These are phyloP conservation scores for Neolentinus lepideus DNA, from an alignment of 1,284 basidiomycete genomes.

Conservation along the genomic window DNA sequence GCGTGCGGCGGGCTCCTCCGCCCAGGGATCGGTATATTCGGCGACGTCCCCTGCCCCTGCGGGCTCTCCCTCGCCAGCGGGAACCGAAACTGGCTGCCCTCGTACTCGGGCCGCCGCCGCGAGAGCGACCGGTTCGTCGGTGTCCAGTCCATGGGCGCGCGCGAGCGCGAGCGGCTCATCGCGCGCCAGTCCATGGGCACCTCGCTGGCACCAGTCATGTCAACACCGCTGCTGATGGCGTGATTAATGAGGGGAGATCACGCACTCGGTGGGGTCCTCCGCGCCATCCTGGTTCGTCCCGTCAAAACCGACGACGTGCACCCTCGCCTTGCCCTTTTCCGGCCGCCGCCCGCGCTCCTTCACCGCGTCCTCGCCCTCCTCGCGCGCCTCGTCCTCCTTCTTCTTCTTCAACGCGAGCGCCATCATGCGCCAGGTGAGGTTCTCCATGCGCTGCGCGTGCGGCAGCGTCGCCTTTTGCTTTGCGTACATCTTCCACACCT, in stretches of 20 bases:
- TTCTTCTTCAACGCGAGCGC: constrained; percentile 87
- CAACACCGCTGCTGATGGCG: constrained; percentile 9
- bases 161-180: constrained; percentile 86
- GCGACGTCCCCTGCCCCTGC: background rate
- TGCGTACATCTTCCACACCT: constrained; percentile 97
- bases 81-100: constrained; percentile 38
- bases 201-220: constrained; percentile 28
- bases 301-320: constrained; percentile 74
- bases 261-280: constrained; percentile 67
- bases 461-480: constrained; percentile 83
- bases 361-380: constrained; percentile 11
- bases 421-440: constrained; percentile 98
- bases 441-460: constrained; percentile 95
- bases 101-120: constrained; percentile 29
- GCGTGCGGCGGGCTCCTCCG: background rate
- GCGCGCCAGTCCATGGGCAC: constrained; percentile 90
- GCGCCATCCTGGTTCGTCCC: constrained; percentile 61
- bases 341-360: constrained; percentile 52
- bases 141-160: constrained; percentile 83
- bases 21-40: constrained; percentile 1
- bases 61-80: constrained; percentile 17
- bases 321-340: constrained; percentile 70
- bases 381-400: constrained; percentile 57
- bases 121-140: constrained; percentile 70
- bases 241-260: constrained; percentile 20